Evolutionary conservation across 2,329 filamentous ascomycete genomes (phyloP).

Genomic region (Alternaria hordeiaustralica): DNA sequence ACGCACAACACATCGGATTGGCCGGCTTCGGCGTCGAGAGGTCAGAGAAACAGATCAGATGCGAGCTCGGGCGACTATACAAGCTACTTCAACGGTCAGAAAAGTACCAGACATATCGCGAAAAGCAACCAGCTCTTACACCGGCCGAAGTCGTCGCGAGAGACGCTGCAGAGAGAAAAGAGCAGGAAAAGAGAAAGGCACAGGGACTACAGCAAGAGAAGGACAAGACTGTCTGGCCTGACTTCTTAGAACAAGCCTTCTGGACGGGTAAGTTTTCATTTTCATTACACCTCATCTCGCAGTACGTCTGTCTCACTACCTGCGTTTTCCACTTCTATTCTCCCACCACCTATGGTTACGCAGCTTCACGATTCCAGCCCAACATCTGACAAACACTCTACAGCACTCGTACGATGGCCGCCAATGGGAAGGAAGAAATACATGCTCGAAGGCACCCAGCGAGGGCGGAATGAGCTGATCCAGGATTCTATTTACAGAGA

Average conservation of each 20-base stretch:
- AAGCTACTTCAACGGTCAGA: slow-evolving; percentile 44
- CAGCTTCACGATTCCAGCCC: not conserved
- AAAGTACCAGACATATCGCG: slow-evolving; percentile 55
- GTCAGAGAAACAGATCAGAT: slow-evolving; percentile 37
- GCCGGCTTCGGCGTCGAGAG: slow-evolving; percentile 29
- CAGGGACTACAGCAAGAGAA: slow-evolving; percentile 36
- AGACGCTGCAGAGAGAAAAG: slow-evolving; percentile 25
- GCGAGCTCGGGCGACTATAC: slow-evolving; percentile 39
- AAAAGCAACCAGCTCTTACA: slow-evolving; percentile 45
- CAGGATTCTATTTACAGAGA: slow-evolving; percentile 63
- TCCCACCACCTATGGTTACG: not conserved
- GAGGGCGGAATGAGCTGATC: slow-evolving; percentile 68
- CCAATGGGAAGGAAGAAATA: slow-evolving; percentile 65
- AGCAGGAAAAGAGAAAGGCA: slow-evolving; percentile 15
- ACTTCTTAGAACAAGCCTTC: slow-evolving; percentile 56
- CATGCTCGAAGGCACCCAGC: slow-evolving; percentile 57
- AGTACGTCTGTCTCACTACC: not conserved
- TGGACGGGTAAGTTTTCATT: slow-evolving; percentile 51
- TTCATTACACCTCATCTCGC: not conserved
- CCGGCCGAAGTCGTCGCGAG: slow-evolving; percentile 25
- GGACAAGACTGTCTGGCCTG: slow-evolving; percentile 54
- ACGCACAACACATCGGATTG: slow-evolving; percentile 30
- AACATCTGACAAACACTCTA: not conserved
- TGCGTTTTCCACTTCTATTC: not conserved
- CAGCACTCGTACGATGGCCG: slow-evolving; percentile 57